phyloP scores from a whole-genome alignment of 2,329 filamentous ascomycete species.

The Ophidiomyces ophidiicola region DNA sequence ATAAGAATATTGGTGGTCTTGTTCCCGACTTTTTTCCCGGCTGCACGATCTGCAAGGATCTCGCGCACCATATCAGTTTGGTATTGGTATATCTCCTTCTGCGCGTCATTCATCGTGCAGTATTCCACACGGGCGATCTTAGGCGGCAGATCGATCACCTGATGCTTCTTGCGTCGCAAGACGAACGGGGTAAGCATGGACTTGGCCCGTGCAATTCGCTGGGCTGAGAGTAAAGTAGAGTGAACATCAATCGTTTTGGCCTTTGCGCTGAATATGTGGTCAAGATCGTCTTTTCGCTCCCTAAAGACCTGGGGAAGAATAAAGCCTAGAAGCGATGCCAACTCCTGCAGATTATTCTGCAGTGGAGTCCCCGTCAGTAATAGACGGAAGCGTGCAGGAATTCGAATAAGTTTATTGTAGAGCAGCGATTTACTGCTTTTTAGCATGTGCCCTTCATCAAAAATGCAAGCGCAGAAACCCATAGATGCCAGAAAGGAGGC shows the following conservation, averaged over 20 bases:
- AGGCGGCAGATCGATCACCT: slow-evolving; percentile 73
- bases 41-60: slow-evolving; percentile 47
- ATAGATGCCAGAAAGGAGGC: slow-evolving; percentile 50
- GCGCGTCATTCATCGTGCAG: slow-evolving; percentile 63
- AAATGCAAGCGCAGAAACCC: slow-evolving; percentile 54
- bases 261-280: slow-evolving; percentile 82
- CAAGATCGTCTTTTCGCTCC: slow-evolving; percentile 63
- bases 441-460: slow-evolving; percentile 87
- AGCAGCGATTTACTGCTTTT: slow-evolving; percentile 77
- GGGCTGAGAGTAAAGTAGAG: slow-evolving; percentile 70
- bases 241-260: slow-evolving; percentile 64
- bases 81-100: slow-evolving; percentile 60
- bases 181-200: slow-evolving; percentile 95
- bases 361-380: slow-evolving; percentile 83
- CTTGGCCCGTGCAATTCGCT: slow-evolving; percentile 74
- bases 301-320: slow-evolving; percentile 78
- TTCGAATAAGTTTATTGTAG: slow-evolving; percentile 65
- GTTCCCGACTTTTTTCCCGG: slow-evolving; percentile 42
- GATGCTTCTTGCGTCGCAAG: slow-evolving; percentile 80
- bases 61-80: slow-evolving; percentile 52
- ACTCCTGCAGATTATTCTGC: slow-evolving; percentile 90
- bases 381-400: slow-evolving; percentile 70
- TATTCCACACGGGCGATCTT: slow-evolving; percentile 69
- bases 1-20: slow-evolving; percentile 62
- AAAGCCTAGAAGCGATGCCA: slow-evolving; percentile 83